Base-by-base conservation (phyloP, 1,139 yeast genomes). In the Saccharomyces hybrid region DNA sequence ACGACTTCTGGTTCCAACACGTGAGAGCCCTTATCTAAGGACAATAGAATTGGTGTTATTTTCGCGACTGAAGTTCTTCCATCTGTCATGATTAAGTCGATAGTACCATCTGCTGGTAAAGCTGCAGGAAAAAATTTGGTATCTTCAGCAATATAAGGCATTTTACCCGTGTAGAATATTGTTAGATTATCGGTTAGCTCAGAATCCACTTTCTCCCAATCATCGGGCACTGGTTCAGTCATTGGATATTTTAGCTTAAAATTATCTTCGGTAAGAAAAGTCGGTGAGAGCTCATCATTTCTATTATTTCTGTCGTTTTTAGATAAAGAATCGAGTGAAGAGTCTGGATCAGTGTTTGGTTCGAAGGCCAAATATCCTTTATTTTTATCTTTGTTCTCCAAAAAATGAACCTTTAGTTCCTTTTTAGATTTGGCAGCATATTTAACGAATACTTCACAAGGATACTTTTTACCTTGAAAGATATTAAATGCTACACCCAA, bases 111-210 rank as follows among this genome's bases (percentile, higher is more conserved):
- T 59, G 81, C 78, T 1, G 97, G 97, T 55, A 89, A 75, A 0
- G 97, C 90, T 1, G 95, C 96, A 0, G 99, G 99, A 73, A 93
- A 93, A 68, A 91, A 88, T 64, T 86, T 85, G 1, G 86, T 83
- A 63, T 86, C 95, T 31, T 82, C 78, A 2, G 97, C 82, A 63
- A 93, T 79, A 70, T 86, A 87, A 3, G 98, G 97, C 90, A 93
- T 85, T 60, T 90, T 88, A 1, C 99, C 98, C 3, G 87, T 87
- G 66, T 91, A 93, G 62, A 91, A 86, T 42, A 90, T 79, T 52
- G 82, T 82, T 55, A 88, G 68, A 52, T 84, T 79, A 24, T 77
- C 70, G 0, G 86, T 72, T 1, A 78, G 61, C 1, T 69, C 66
- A 2, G 75, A 69, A 53, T 84, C 82, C 2, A 85, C 63, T 57